Base-by-base conservation (phyloP, 768 basidiomycete genomes). In the Hericium erinaceus region DNA sequence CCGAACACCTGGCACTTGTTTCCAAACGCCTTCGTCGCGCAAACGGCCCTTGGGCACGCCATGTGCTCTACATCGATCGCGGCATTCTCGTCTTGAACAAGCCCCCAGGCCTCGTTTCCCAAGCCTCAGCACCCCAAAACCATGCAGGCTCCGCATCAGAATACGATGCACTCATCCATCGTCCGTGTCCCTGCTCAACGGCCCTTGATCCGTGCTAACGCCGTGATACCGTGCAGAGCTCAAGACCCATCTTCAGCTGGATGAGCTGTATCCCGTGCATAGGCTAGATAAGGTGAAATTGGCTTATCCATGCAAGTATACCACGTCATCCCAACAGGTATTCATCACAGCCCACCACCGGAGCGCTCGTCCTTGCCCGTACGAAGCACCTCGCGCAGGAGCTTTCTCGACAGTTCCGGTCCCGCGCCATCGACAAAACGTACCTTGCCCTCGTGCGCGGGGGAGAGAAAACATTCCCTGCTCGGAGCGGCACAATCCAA, bases 61-160 rank as follows among this genome's bases (percentile, higher is more conserved):
- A 55, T 54, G 56, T 54, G 11, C 28, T 63, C 18, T 63, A 63
- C 39, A 22, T 58, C 15, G 62, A 63, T 52, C 60, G 60, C 15
- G 52, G 55, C n/a, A 48, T 63, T 26, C 61, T 63, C 41, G 60
- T 55, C 44, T 28, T 63, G 39, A 61, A 61, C 60, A 63, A 63
- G 52, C 60, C 62, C 13, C 57, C 62, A 10, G 60, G 60, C 38
- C 57, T 62, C 50, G 60, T 58, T 8, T 53, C 57, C 20, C 61
- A 62, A 52, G 33, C 33, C 33, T 33, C 33, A 33, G 33, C 33
- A 33, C 33, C 33, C 33, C 33, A 33, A 33, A 33, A 33, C 33
- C 33, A 33, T 33, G 8, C 33, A 33, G 33, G 33, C 7, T 33
- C 33, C 33, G 33, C 33, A 33, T 33, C 44, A 46, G 44, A 46